These are phyloP conservation scores for Hemileccinum impolitum DNA, from an alignment of 768 basidiomycete species.

Conservation along the genomic window DNA sequence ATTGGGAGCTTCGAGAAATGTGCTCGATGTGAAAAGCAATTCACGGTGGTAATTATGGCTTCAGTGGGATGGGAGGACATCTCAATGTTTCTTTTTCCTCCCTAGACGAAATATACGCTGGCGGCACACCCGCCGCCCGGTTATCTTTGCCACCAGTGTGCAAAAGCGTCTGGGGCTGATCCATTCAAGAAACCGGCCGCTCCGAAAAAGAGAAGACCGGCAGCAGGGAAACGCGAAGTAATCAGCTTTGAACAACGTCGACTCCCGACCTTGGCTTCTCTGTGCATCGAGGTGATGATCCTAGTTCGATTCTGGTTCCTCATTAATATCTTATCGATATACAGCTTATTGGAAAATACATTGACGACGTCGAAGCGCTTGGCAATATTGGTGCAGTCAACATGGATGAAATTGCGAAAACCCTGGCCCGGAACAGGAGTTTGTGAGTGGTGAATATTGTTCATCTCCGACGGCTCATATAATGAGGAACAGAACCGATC, in stretches of 20 bases:
- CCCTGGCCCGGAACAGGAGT: conserved; percentile 75
- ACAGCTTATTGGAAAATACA: conserved; percentile 80
- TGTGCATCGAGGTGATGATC: conserved; percentile 70
- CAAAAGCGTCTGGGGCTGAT: conserved; percentile 71
- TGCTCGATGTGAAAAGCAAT: conserved; percentile 76
- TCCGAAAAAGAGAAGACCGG: conserved; percentile 59
- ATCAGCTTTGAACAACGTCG: conserved; percentile 66
- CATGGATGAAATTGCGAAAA: conserved; percentile 78
- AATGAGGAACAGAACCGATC: conserved; percentile 50
- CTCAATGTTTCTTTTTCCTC: not conserved
- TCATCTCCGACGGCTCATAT: conserved; percentile 1
- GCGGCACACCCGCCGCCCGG: conserved; percentile 68
- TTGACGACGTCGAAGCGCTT: conserved; percentile 83
- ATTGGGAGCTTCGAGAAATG: conserved; percentile 81
- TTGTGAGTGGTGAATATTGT: conserved; percentile 51
- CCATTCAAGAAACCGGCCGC: conserved; percentile 79
- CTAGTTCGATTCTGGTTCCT: not conserved
- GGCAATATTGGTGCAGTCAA: conserved; percentile 87
- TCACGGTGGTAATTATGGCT: conserved; percentile 71
- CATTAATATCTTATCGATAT: not conserved
- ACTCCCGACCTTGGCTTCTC: conserved; percentile 66
- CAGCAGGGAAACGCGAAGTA: conserved; percentile 65
- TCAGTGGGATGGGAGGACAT: not conserved
- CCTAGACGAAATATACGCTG: conserved; percentile 83
- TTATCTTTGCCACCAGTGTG: conserved; percentile 82